Evolutionary conservation across 2,329 filamentous ascomycete genomes (phyloP).

Genomic region (Byssoonygena ceratinophila): DNA sequence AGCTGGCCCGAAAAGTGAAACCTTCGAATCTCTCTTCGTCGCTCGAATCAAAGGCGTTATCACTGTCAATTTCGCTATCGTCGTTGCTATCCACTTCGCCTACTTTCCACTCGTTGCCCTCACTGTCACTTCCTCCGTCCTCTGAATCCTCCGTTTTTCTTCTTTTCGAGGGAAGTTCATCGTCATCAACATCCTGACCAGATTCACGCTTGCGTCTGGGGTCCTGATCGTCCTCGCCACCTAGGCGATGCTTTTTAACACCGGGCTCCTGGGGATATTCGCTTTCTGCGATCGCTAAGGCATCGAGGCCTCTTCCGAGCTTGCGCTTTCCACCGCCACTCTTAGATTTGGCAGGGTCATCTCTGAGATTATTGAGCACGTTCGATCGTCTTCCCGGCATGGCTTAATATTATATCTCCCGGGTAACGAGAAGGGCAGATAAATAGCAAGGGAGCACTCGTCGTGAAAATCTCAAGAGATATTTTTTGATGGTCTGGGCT

Average conservation of each 20-base stretch:
- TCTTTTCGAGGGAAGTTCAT: constrained; percentile 33
- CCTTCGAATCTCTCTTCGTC: constrained; percentile 77
- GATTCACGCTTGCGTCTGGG: constrained; percentile 30
- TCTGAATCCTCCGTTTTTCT: constrained; percentile 37
- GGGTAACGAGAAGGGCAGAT: not conserved
- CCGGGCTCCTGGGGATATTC: constrained; percentile 44
- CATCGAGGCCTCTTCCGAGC: constrained; percentile 45
- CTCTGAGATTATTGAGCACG: constrained; percentile 29
- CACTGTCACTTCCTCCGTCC: constrained; percentile 71
- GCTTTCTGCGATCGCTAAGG: constrained; percentile 54
- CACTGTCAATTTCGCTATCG: constrained; percentile 59
- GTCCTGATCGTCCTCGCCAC: constrained; percentile 44
- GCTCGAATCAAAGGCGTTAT: constrained; percentile 79
- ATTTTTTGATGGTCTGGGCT: not conserved
- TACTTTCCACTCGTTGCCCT: constrained; percentile 75
- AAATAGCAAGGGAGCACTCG: not conserved
- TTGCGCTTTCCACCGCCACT: constrained; percentile 35
- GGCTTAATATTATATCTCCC: constrained; percentile 10
- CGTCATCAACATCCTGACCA: constrained; percentile 34
- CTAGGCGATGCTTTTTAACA: constrained; percentile 49
- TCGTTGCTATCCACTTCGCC: constrained; percentile 58
- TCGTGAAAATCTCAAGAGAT: not conserved
- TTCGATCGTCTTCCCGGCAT: constrained; percentile 37
- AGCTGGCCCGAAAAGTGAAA: constrained; percentile 57
- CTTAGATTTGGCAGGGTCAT: constrained; percentile 34